Conservation (phyloP, 2,329 filamentous ascomycete genomes). For the Shiraia bambusicola region DNA sequence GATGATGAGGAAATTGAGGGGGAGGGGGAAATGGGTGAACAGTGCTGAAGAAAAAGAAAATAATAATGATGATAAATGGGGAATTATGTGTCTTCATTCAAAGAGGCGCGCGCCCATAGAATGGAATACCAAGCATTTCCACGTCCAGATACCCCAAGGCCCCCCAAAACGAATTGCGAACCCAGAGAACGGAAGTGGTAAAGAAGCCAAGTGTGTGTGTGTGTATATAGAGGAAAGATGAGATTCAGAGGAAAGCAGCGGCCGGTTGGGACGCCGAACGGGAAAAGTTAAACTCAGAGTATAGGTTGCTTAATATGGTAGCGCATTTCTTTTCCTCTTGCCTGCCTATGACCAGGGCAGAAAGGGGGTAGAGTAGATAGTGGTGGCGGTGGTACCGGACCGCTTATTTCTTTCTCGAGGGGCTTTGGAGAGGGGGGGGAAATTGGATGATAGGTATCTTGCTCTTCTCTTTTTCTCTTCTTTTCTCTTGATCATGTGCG, state of each 20-base stretch:
- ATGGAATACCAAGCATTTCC: not conserved
- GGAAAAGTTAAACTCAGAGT: conserved; percentile 32
- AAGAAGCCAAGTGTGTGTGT: too few relatives aligned
- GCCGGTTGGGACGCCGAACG: conserved; percentile 12
- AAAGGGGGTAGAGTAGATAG: conserved; percentile 1
- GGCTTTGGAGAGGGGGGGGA: conserved; percentile 1
- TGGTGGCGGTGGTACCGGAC: conserved; percentile 16
- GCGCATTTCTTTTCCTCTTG: conserved; percentile 28
- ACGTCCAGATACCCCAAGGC: too few relatives aligned
- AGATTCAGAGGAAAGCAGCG: too few relatives aligned
- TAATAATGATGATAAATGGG: not conserved
- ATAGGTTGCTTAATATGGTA: conserved; percentile 35
- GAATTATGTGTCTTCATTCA: conserved; percentile 6
- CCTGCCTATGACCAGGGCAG: conserved; percentile 27
- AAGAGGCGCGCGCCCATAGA: too few relatives aligned
- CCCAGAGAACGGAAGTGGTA: too few relatives aligned
- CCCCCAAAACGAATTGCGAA: too few relatives aligned
- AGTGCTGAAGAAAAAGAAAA: not conserved
- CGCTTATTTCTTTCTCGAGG: conserved; percentile 7
- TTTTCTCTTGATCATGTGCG: conserved; percentile 11
- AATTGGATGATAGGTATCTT: conserved; percentile 25
- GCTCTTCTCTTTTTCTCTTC: conserved; percentile 20
- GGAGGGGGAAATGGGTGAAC: too few relatives aligned
- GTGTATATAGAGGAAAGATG: too few relatives aligned
- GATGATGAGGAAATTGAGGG: conserved; percentile 11